Percentiles rank a stretch among this genome's conserved stretches.
These are phyloP conservation scores for Colletotrichum nymphaeae DNA, from an alignment of 2,329 filamentous ascomycete species.

Conservation along the genomic window DNA sequence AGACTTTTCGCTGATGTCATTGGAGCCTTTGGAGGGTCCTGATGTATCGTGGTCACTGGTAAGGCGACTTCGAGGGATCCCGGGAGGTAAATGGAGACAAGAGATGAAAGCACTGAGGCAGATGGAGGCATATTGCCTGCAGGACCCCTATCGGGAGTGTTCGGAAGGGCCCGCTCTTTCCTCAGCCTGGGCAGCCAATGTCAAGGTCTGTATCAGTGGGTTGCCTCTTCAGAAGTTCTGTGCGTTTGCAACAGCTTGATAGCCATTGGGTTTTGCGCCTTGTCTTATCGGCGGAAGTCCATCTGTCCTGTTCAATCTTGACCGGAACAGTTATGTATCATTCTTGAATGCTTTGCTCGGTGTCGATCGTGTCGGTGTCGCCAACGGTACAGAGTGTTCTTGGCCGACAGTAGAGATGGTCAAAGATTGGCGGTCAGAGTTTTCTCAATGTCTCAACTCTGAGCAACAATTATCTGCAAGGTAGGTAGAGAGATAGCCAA, in stretches of 20 bases:
- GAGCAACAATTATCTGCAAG: no score
- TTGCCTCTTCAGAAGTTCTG: conserved; percentile 3
- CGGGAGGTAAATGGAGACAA: neutral
- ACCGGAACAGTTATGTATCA: neutral
- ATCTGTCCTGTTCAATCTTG: neutral
- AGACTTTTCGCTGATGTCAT: conserved; percentile 32
- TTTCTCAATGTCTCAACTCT: neutral
- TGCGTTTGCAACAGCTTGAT: conserved; percentile 20
- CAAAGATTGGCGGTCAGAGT: neutral
- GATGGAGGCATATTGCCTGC: conserved; percentile 34
- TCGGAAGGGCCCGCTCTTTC: conserved; percentile 34
- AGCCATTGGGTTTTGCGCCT: neutral
- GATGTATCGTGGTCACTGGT: neutral
- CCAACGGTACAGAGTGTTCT: no score
- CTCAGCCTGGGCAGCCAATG: conserved; percentile 8
- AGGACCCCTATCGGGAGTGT: conserved; percentile 35
- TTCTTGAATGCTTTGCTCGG: no score
- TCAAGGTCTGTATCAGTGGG: neutral
- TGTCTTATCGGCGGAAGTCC: conserved; percentile 11
- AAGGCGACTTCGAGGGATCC: neutral
- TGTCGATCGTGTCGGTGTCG: no score
- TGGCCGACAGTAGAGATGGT: no score
- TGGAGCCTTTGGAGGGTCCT: conserved; percentile 34
- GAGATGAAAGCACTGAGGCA: neutral
- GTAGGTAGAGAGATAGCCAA: no score